Percentiles rank a stretch among this genome's conserved stretches.
These are phyloP conservation scores for Aspergillus oerlinghausenensis DNA, from an alignment of 2,329 filamentous ascomycete genomes.

Conservation along the genomic window DNA sequence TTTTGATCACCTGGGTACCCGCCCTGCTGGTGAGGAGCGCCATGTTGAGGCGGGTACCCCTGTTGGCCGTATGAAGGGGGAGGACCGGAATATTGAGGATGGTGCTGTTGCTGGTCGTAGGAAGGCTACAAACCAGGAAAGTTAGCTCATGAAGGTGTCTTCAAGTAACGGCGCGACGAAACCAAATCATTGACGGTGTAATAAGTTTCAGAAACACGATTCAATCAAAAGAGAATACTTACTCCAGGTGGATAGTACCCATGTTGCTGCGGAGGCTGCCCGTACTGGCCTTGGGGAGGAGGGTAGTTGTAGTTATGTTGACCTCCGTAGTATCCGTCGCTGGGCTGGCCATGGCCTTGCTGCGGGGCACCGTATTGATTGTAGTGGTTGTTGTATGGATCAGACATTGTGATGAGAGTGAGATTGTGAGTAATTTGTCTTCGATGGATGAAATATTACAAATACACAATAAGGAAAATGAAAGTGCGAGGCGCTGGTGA, in stretches of 20 bases:
- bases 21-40: conserved; percentile 8
- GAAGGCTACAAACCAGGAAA: conserved; percentile 9
- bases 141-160: not conserved
- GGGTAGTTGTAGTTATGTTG: conserved; percentile 18
- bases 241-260: conserved; percentile 25
- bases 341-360: conserved; percentile 5
- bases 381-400: conserved; percentile 15
- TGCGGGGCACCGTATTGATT: conserved; percentile 19
- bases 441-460: not conserved
- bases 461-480: not conserved
- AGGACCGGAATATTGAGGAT: conserved; percentile 15
- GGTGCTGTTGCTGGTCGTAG: conserved; percentile 11
- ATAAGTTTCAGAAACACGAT: not conserved
- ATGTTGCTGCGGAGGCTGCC: conserved; percentile 18
- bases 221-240: conserved; percentile 4
- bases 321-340: conserved; percentile 15
- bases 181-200: not conserved
- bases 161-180: not conserved
- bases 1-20: conserved; percentile 15
- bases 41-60: conserved; percentile 9
- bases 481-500: not conserved
- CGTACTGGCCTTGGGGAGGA: conserved; percentile 18
- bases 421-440: not conserved
- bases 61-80: conserved; percentile 18
- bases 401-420: conserved; percentile 4